A percentile compares a stretch with the other conserved stretches of the same genome.
Conservation (phyloP, 257 asterid genomes). For the Penstemon eatonii region DNA sequence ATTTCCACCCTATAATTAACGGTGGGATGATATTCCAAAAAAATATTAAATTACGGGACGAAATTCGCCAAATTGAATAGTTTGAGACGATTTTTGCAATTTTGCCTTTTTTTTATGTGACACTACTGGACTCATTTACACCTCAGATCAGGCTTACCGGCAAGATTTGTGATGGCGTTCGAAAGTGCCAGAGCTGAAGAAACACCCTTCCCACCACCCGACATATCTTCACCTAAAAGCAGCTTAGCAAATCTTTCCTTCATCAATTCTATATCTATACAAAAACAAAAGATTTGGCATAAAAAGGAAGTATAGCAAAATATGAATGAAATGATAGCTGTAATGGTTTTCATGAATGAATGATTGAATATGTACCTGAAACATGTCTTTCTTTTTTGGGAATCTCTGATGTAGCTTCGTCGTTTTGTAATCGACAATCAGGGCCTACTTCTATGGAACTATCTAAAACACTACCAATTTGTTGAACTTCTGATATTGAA, state of each 20-base stretch:
- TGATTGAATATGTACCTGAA: constrained; percentile 36
- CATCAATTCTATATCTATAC: constrained; percentile 66
- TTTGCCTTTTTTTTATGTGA: no score
- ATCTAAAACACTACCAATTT: constrained; percentile 29
- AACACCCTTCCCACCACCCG: constrained; percentile 94
- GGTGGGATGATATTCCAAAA: no score
- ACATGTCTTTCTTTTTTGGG: constrained; percentile 33
- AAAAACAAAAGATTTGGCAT: constrained; percentile 17
- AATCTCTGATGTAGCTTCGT: constrained; percentile 22
- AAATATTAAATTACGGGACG: no score
- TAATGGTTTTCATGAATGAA: neutral
- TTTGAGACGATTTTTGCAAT: no score
- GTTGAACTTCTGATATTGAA: constrained; percentile 29
- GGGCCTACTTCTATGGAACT: constrained; percentile 28
- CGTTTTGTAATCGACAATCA: constrained; percentile 27
- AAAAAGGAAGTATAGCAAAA: neutral
- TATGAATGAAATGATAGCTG: neutral
- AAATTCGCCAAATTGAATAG: no score
- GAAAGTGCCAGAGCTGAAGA: constrained; percentile 88
- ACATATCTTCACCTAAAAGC: constrained; percentile 90
- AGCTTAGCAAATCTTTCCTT: constrained; percentile 78
- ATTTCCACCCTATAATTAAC: no score
- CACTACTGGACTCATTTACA: no score
- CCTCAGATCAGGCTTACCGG: constrained; percentile 41
- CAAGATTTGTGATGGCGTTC: constrained; percentile 85